A percentile compares a stretch with the other conserved stretches of the same genome.
Evolutionary conservation across 345 rosid species (phyloP).

Genomic region (Melaleuca quinquenervia): DNA sequence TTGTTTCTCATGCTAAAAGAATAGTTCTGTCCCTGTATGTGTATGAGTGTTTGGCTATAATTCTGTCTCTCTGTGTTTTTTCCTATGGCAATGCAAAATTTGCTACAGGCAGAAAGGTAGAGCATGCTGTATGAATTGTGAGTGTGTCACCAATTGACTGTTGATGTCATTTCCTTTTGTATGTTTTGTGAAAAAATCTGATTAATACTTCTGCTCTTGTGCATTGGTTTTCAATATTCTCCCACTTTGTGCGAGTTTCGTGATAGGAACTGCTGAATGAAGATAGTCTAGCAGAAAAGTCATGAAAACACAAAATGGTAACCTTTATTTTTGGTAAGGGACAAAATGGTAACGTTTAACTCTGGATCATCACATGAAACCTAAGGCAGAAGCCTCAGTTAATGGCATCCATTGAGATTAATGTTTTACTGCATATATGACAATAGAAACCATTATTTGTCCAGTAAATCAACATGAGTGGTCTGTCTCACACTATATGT

Average conservation of each 20-base stretch:
- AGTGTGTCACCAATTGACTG: background rate
- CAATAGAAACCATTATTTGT: background rate
- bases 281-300: background rate
- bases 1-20: background rate
- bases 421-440: background rate
- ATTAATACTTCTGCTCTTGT: background rate
- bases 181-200: background rate
- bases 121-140: background rate
- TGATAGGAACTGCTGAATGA: background rate
- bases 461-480: background rate
- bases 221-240: background rate
- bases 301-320: background rate
- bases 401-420: background rate
- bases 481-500: background rate
- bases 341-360: background rate
- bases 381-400: background rate
- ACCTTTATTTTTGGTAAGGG: too few species aligned
- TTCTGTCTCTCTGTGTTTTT: background rate
- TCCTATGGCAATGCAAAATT: background rate
- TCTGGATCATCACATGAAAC: background rate
- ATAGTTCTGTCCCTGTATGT: background rate
- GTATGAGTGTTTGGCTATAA: background rate
- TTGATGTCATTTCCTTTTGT: background rate
- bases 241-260: background rate
- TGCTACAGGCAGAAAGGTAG: background rate